A percentile compares a stretch with the other conserved stretches of the same genome.
Conservation (phyloP, 495 filamentous ascomycete species). For the Lasiosphaeria hispida region DNA sequence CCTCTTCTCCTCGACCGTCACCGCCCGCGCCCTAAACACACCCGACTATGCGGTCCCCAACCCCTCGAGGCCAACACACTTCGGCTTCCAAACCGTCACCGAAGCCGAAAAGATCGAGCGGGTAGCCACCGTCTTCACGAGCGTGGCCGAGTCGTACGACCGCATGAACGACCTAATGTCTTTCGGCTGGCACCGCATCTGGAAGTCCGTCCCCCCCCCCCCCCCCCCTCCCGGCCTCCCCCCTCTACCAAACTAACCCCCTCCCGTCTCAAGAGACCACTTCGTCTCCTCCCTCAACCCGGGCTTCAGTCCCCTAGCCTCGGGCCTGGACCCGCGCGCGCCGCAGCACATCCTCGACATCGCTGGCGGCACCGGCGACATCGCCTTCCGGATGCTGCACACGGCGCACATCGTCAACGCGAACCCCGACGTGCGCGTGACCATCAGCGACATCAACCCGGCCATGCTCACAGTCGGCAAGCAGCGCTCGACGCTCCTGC, state of each 20-base stretch:
- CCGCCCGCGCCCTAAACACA: neutral
- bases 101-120: conserved; percentile 68
- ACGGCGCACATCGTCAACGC: conserved; percentile 78
- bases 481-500: conserved; percentile 58
- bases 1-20: neutral
- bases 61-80: conserved; percentile 75
- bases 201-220: conserved; percentile 60
- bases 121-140: conserved; percentile 89
- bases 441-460: conserved; percentile 91
- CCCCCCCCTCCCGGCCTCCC: neutral
- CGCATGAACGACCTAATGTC: conserved; percentile 99
- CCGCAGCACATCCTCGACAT: conserved; percentile 85
- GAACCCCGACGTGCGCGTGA: conserved; percentile 76
- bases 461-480: conserved; percentile 88
- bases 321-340: conserved; percentile 31
- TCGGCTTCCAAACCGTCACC: conserved; percentile 86
- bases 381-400: conserved; percentile 94
- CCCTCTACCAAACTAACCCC: conserved; percentile 12
- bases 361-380: conserved; percentile 95
- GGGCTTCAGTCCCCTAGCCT: conserved; percentile 59
- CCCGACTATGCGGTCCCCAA: conserved; percentile 38
- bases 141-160: conserved; percentile 87
- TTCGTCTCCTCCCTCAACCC: conserved; percentile 93
- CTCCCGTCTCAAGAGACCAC: conserved; percentile 61
- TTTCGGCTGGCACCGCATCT: conserved; percentile 90